Conservation (phyloP, 345 rosid genomes). For the Pistacia atlantica region DNA sequence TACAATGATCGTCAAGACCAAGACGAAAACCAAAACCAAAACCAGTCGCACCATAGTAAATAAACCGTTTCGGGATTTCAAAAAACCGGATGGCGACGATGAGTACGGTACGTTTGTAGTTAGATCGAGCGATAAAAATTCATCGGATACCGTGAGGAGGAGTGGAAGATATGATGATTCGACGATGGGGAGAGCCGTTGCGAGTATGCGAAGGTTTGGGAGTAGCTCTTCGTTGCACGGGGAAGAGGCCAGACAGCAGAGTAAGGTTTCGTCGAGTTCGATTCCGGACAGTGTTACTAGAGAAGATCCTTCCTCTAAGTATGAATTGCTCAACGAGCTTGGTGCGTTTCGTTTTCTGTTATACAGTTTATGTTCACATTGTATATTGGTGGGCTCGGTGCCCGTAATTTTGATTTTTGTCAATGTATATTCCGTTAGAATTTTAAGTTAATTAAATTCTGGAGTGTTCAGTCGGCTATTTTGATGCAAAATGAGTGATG, state of each 20-base stretch:
- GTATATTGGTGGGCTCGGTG: not conserved
- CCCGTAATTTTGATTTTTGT: not conserved
- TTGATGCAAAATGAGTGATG: not conserved
- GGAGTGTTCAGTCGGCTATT: slow-evolving; percentile 3
- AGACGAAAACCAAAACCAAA: slow-evolving; percentile 11
- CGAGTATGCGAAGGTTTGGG: slow-evolving; percentile 21
- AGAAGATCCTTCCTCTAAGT: slow-evolving; percentile 94
- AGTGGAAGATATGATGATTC: slow-evolving; percentile 58
- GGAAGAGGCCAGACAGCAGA: slow-evolving; percentile 45
- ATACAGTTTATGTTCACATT: not conserved
- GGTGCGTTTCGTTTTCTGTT: slow-evolving; percentile 43
- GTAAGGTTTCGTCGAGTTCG: slow-evolving; percentile 78
- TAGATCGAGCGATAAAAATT: slow-evolving; percentile 50
- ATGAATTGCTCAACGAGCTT: slow-evolving; percentile 91
- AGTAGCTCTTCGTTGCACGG: slow-evolving; percentile 38
- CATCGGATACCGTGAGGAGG: slow-evolving; percentile 57
- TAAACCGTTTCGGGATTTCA: slow-evolving; percentile 13
- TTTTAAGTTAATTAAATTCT: slow-evolving; percentile 5
- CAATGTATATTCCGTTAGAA: not conserved
- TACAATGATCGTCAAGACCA: slow-evolving; percentile 78
- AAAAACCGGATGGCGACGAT: slow-evolving; percentile 36
- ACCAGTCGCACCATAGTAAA: slow-evolving; percentile 18
- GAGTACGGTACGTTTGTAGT: slow-evolving; percentile 86
- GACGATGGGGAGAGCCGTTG: slow-evolving; percentile 64
- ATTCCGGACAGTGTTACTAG: slow-evolving; percentile 81